Evolutionary conservation across 2,329 filamentous ascomycete genomes (phyloP).

Genomic region (Lachnellula occidentalis): DNA sequence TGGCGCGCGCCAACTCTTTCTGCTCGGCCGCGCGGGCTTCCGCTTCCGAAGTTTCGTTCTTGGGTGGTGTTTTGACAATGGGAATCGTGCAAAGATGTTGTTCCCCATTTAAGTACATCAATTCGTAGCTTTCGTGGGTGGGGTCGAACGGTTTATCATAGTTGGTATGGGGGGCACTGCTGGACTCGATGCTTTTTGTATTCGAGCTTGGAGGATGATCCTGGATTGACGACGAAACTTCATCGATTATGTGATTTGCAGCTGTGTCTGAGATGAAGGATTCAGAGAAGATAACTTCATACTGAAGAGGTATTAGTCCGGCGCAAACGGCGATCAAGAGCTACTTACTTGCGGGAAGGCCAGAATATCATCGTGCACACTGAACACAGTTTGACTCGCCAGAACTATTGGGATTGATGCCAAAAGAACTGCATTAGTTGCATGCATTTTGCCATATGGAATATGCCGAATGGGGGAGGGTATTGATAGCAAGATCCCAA

Average conservation of each 20-base stretch:
- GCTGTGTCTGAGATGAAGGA: slow-evolving; percentile 54
- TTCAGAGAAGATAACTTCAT: slow-evolving; percentile 58
- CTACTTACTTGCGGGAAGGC: slow-evolving; percentile 62
- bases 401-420: slow-evolving; percentile 34
- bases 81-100: slow-evolving; percentile 64
- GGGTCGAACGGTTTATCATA: slow-evolving; percentile 19
- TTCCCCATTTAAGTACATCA: slow-evolving; percentile 51
- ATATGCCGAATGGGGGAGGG: slow-evolving; percentile 8
- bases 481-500: background rate
- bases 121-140: slow-evolving; percentile 44
- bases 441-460: slow-evolving; percentile 31
- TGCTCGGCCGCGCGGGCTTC: slow-evolving; percentile 53
- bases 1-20: slow-evolving; percentile 62
- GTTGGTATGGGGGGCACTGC: slow-evolving; percentile 7
- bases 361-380: slow-evolving; percentile 65
- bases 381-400: slow-evolving; percentile 56
- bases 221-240: slow-evolving; percentile 22
- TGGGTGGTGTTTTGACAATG: slow-evolving; percentile 41
- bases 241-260: slow-evolving; percentile 43
- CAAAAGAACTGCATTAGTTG: slow-evolving; percentile 24
- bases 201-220: slow-evolving; percentile 17
- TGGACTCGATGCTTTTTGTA: slow-evolving; percentile 23
- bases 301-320: slow-evolving; percentile 40
- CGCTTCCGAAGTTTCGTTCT: slow-evolving; percentile 44
- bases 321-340: background rate